Base-by-base conservation (phyloP, 2,329 filamentous ascomycete genomes). In the Ceratocystis huliohia region DNA sequence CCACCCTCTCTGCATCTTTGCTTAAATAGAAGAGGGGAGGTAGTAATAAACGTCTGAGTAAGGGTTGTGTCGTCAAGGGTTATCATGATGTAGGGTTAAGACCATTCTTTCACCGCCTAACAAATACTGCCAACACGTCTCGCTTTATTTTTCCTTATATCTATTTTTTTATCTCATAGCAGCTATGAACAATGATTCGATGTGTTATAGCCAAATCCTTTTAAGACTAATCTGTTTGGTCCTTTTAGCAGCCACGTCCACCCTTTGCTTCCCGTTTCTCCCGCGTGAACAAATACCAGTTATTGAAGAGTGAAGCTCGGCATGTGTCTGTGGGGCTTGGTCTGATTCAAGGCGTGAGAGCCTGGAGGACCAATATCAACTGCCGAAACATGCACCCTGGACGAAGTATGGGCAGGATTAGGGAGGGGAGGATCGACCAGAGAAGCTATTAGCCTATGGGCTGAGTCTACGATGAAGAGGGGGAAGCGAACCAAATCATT, bases 1-100 rank as follows among this genome's bases (percentile, higher is more conserved):
- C 68, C 76, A 80, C 73, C 80, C 80, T 45, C 74, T 81, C 65
- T 79, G 80, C 64, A 83, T 83, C 71, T 84, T 83, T 71, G 76
- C 76, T 61, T 82, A 77, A 71, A 17, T 2, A 5, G 25, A 20
- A 3, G 3, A 25, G 57, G n/a, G 20, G 25, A 25, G 13, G 20
- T 15, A 57, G 30, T 15, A n/a, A 25, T 17, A 25, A 30, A 15
- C 20, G 15, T 48, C 4, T 48, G 20, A 2, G 6, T 50, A 17
- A 48, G 45, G 17, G 45, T 6, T 17, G 45, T 48, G 5, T 3
- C 22, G 1, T 30, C 20, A 15, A 59, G 28, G 56, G 56, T 37
- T 37, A 33, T 8, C 7, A 0, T 3, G 8, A 20, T 8, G 0
- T 37, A 59, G 56, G 56, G 56, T 59, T 59, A 59, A 13, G 13